A percentile compares a stretch with the other conserved stretches of the same genome.
Conservation (phyloP, 73 alveolate genomes). For the Paramecium tetraurelia region DNA sequence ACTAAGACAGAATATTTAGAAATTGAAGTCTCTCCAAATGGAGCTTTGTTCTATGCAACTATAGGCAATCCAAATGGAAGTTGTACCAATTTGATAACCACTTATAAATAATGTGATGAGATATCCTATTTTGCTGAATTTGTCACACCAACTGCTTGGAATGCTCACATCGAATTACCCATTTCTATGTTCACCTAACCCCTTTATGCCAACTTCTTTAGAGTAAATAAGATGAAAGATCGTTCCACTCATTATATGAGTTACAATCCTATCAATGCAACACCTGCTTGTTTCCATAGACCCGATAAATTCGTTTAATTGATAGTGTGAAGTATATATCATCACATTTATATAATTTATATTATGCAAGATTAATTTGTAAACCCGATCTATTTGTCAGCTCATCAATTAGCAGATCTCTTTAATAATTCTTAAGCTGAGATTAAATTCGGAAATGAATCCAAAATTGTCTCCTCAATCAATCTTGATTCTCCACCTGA, state of each 20-base stretch:
- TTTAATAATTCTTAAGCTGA: not conserved
- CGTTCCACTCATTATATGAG: constrained; percentile 1
- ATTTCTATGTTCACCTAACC: not conserved
- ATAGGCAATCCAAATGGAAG: not conserved
- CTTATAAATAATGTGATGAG: constrained; percentile 1
- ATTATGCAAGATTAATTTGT: not conserved
- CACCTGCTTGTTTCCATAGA: constrained; percentile 37
- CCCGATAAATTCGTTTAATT: constrained; percentile 4
- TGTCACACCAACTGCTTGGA: constrained; percentile 15
- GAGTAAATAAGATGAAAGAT: not conserved
- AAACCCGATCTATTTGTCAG: not conserved
- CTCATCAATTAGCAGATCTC: not conserved
- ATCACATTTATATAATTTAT: not conserved
- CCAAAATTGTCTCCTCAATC: not conserved
- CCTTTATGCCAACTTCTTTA: not conserved
- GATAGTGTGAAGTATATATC: not conserved
- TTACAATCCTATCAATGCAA: not conserved
- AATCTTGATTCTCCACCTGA: not conserved
- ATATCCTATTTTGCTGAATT: not conserved
- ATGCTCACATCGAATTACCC: not conserved
- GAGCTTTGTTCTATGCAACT: constrained; percentile 8
- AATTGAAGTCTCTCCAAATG: constrained; percentile 23
- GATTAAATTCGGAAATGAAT: not conserved
- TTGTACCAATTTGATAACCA: not conserved
- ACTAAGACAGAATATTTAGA: constrained; percentile 30